phyloP scores from a whole-genome alignment of 495 filamentous ascomycete genomes.

The Parathielavia hyrcaniae region DNA sequence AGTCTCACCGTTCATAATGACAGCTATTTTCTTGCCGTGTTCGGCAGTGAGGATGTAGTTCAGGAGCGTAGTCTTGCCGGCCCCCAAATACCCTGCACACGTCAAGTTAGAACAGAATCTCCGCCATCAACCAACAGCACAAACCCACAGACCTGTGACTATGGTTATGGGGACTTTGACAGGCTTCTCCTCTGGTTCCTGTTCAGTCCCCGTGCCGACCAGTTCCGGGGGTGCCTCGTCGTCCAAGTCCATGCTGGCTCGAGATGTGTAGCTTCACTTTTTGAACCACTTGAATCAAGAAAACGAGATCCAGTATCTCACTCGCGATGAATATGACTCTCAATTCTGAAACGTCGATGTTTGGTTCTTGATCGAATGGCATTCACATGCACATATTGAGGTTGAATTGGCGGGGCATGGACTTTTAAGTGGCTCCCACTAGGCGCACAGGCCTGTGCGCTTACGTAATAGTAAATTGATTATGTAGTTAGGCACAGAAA shows the following conservation, averaged over 20 bases:
- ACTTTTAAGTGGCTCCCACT: neutral
- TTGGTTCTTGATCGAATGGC: neutral
- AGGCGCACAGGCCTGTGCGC: too few species aligned
- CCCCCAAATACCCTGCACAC: constrained; percentile 68
- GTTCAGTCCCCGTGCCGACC: constrained; percentile 47
- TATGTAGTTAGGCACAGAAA: too few species aligned
- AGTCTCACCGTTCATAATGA: constrained; percentile 80
- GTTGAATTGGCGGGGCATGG: neutral
- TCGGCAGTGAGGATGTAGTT: constrained; percentile 92
- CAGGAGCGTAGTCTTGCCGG: constrained; percentile 90
- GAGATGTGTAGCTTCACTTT: neutral
- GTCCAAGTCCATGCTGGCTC: constrained; percentile 44
- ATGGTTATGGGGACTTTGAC: constrained; percentile 89
- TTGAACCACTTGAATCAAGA: neutral
- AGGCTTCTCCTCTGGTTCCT: constrained; percentile 42
- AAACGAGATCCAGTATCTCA: neutral
- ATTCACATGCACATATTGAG: constrained; percentile 6
- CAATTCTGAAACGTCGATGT: neutral
- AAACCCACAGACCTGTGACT: constrained; percentile 59
- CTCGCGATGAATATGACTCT: too few species aligned
- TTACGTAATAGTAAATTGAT: too few species aligned
- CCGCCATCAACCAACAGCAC: neutral
- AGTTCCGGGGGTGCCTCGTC: constrained; percentile 71
- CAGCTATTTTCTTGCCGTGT: constrained; percentile 95
- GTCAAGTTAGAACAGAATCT: constrained; percentile 7